Conservation (phyloP, 768 basidiomycete genomes). For the Trametes gibbosa region DNA sequence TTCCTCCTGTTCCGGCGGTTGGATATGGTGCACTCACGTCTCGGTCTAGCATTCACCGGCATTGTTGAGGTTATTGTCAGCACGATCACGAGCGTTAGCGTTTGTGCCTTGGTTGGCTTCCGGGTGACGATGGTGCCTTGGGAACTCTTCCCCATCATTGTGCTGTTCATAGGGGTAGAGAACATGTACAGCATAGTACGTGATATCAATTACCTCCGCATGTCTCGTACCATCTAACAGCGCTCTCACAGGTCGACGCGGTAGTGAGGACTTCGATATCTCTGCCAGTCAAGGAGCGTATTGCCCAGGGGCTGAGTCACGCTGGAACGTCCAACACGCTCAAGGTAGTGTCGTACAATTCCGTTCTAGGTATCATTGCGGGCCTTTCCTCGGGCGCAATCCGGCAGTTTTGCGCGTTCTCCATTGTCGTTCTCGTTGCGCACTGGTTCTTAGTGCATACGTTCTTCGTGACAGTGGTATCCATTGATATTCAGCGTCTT, state of each 20-base stretch:
- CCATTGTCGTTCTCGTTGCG: constrained; percentile 89
- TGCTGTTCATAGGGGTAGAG: constrained; percentile 93
- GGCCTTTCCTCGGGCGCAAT: constrained; percentile 76
- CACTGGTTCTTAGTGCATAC: constrained; percentile 98
- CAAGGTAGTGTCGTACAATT: constrained; percentile 86
- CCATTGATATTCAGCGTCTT: constrained; percentile 92
- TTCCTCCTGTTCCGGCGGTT: constrained; percentile 72
- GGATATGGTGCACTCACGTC: constrained; percentile 83
- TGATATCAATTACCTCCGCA: constrained; percentile 2
- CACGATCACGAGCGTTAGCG: constrained; percentile 90
- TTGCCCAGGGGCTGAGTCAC: constrained; percentile 84
- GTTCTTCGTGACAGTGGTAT: constrained; percentile 91
- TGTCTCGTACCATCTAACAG: constrained; percentile 24
- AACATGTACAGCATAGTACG: constrained; percentile 94
- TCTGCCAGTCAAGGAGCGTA: constrained; percentile 85
- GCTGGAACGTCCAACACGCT: constrained; percentile 91
- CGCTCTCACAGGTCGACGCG: constrained; percentile 63
- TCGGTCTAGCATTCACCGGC: constrained; percentile 91
- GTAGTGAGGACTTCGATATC: constrained; percentile 84
- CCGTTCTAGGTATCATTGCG: constrained; percentile 73
- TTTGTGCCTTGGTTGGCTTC: constrained; percentile 87
- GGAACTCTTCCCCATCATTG: constrained; percentile 89
- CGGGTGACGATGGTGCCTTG: constrained; percentile 88
- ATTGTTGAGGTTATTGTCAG: constrained; percentile 89
- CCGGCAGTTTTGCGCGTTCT: constrained; percentile 90